Base-by-base conservation (phyloP, 2,329 filamentous ascomycete species). In the Ophiosphaerella narmari region DNA sequence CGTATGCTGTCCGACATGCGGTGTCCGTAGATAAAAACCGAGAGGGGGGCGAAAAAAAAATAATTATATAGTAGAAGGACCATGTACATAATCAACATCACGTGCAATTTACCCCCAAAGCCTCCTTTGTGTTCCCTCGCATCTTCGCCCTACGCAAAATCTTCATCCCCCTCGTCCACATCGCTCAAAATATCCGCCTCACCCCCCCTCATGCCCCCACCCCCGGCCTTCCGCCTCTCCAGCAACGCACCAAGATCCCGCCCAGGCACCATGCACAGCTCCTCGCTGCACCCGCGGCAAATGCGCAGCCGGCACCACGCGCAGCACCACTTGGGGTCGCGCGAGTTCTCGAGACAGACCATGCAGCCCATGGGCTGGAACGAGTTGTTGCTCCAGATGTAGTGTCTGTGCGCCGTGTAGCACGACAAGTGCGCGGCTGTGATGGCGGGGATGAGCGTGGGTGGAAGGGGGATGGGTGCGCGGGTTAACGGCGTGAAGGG, bases 291-390 rank as follows among this genome's bases (percentile, higher is more conserved):
- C 2, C 5, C 41, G 5, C 53, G 31, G 46, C 73, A 75, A 14
- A 75, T 60, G 7, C 70, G 39, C 51, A 75, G 47, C 47, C 65
- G 66, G 44, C 73, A 75, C 69, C 70, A 73, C 13, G 62, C 59
- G 40, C 73, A 75, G n/a, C 55, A 54, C 63, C 67, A 72, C 48
- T 62, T 66, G 13, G 60, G 48, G 16, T 68, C 65, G 2, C 43
- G 47, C 16, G 50, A 54, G 46, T 67, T 62, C 1, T 55, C 39
- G 13, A 54, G 62, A 50, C 73, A 75, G 1, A 73, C 43, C 67
- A 70, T 69, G 63, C 73, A 75, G 11, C 61, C 63, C 58, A 71
- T 60, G 21, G 69, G 67, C 40, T 68, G 64, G 54, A 66, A 66
- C 9, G 46, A 14, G 51, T 74, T 74, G 44, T 59, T 65, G 42